Conservation (phyloP, 768 basidiomycete species). For the Cantharellus anzutake region DNA sequence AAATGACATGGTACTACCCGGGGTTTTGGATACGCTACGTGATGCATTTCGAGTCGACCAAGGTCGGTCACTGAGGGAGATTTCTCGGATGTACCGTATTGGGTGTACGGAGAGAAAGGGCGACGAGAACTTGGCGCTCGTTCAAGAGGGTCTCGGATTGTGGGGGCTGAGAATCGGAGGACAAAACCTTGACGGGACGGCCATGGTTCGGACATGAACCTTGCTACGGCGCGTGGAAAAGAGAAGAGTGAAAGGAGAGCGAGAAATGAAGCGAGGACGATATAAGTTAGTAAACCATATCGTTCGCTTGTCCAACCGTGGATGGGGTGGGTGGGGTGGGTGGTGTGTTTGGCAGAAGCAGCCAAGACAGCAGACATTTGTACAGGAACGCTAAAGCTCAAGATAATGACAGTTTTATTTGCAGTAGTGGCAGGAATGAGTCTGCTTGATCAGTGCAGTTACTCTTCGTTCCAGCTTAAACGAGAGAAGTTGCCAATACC, state of each 20-base stretch:
- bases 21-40: neutral
- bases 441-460: too few relatives aligned
- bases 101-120: neutral
- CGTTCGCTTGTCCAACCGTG: too few relatives aligned
- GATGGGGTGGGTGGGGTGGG: too few relatives aligned
- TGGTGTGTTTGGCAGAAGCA: too few relatives aligned
- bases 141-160: neutral
- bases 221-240: neutral
- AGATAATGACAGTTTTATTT: too few relatives aligned
- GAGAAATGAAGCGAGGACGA: neutral
- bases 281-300: too few relatives aligned
- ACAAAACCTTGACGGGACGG: neutral
- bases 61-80: neutral
- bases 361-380: too few relatives aligned
- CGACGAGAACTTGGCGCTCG: neutral
- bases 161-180: neutral
- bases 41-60: neutral
- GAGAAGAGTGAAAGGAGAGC: neutral
- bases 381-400: too few relatives aligned
- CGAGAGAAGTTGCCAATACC: too few relatives aligned
- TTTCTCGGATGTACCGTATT: neutral
- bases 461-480: too few relatives aligned
- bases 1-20: neutral
- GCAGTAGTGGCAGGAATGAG: too few relatives aligned
- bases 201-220: neutral